Conservation (phyloP, 1,139 yeast genomes). For the Scheffersomyces insectosa region DNA sequence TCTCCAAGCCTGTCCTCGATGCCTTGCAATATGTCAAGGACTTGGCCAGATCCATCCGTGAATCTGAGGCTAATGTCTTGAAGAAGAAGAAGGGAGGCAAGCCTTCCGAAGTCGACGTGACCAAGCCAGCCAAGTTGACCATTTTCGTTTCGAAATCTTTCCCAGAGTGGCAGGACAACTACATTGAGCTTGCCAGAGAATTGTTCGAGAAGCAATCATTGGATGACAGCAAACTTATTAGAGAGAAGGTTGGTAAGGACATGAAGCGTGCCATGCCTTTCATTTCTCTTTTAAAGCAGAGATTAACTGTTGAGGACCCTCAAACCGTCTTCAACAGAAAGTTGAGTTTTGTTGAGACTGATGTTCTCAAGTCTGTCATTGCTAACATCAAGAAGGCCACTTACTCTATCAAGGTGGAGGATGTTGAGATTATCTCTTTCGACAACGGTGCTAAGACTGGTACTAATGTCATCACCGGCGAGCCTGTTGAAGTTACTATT, state of each 20-base stretch:
- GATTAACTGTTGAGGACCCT: constrained; percentile 68
- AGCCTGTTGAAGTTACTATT: constrained; percentile 61
- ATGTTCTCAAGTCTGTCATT: constrained; percentile 58
- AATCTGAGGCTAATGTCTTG: constrained; percentile 82
- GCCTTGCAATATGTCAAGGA: constrained; percentile 78
- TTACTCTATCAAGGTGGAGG: constrained; percentile 57
- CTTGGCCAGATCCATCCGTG: constrained; percentile 83
- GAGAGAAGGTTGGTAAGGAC: constrained; percentile 68
- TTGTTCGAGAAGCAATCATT: constrained; percentile 65
- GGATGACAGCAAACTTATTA: constrained; percentile 61
- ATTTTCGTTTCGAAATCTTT: constrained; percentile 74
- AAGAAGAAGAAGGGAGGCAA: constrained; percentile 90
- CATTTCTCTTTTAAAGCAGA: constrained; percentile 78
- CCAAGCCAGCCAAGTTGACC: constrained; percentile 71
- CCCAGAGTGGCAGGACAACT: constrained; percentile 96
- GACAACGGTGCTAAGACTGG: constrained; percentile 65
- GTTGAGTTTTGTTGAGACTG: constrained; percentile 76
- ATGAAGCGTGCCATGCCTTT: constrained; percentile 98
- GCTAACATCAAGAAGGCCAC: constrained; percentile 65
- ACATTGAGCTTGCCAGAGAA: constrained; percentile 80
- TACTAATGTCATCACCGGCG: constrained; percentile 65
- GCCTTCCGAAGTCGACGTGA: constrained; percentile 68
- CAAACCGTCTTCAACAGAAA: constrained; percentile 84
- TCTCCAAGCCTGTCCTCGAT: constrained; percentile 61
- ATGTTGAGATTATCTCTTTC: constrained; percentile 56